phyloP scores from a whole-genome alignment of 2,329 filamentous ascomycete genomes.

The Gnomoniopsis sp. region DNA sequence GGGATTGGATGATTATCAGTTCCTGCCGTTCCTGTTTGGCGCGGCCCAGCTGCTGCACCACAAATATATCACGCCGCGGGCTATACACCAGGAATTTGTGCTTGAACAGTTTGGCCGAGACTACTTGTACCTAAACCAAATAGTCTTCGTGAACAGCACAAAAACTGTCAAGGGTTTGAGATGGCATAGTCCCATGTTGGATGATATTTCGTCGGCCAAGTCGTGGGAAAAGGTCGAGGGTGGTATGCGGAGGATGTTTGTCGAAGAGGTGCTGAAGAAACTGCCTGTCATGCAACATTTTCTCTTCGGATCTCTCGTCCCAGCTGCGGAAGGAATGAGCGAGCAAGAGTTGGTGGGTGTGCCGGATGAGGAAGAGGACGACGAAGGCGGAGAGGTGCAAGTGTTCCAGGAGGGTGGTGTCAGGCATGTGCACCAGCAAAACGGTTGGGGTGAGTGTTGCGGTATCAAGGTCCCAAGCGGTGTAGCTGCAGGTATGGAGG shows the following conservation, averaged over 20 bases:
- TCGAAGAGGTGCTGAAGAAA: conserved; percentile 87
- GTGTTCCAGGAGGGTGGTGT: conserved; percentile 62
- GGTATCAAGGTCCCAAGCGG: conserved; percentile 97
- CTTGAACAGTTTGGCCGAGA: conserved; percentile 82
- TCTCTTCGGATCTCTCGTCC: conserved; percentile 81
- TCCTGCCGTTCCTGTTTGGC: conserved; percentile 92
- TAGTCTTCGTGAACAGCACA: conserved; percentile 90
- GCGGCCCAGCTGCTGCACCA: conserved; percentile 87
- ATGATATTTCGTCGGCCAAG: conserved; percentile 90
- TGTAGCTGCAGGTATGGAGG: conserved; percentile 84
- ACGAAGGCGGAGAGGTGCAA: conserved; percentile 54
- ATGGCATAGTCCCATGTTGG: conserved; percentile 98
- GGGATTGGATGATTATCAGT: conserved; percentile 97
- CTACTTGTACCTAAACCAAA: conserved; percentile 89
- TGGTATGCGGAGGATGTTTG: conserved; percentile 96
- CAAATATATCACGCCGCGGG: conserved; percentile 71
- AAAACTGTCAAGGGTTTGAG: conserved; percentile 92
- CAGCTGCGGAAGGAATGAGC: conserved; percentile 79
- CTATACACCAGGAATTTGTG: conserved; percentile 82
- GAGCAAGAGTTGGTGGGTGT: conserved; percentile 52
- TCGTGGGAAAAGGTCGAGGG: conserved; percentile 89
- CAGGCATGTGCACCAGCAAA: conserved; percentile 68
- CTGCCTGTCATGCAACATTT: conserved; percentile 99
- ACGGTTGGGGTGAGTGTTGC: conserved; percentile 91
- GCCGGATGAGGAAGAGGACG: conserved; percentile 43